phyloP scores from a whole-genome alignment of 306 rosid genomes.

The Lotus japonicus region DNA sequence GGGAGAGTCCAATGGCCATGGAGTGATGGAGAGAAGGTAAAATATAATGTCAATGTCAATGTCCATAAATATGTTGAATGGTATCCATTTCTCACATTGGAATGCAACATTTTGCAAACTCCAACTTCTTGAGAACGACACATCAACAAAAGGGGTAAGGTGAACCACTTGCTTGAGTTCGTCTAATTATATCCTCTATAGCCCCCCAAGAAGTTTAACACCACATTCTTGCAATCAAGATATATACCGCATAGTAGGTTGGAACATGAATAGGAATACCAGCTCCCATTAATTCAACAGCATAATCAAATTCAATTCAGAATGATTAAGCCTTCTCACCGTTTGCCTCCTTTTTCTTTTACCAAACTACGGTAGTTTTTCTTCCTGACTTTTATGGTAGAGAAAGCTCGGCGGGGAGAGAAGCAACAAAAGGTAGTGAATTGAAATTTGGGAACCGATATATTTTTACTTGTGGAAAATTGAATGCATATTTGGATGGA shows the following conservation, averaged over 20 bases:
- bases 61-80: slow-evolving; percentile 12
- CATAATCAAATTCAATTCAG: slow-evolving; percentile 11
- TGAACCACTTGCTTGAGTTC: slow-evolving; percentile 13
- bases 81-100: too few relatives aligned
- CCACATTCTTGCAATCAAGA: background rate
- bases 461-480: too few relatives aligned
- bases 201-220: background rate
- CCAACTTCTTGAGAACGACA: slow-evolving; percentile 34
- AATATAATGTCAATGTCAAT: too few relatives aligned
- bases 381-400: background rate
- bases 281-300: slow-evolving; percentile 11
- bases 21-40: slow-evolving; percentile 31
- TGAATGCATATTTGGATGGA: too few relatives aligned
- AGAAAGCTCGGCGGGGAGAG: background rate
- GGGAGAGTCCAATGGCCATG: slow-evolving; percentile 2
- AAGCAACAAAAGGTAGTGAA: too few relatives aligned
- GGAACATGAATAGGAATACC: slow-evolving; percentile 17
- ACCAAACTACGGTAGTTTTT: slow-evolving; percentile 33
- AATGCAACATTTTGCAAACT: slow-evolving; percentile 3
- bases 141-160: slow-evolving; percentile 41
- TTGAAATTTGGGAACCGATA: too few relatives aligned
- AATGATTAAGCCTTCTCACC: slow-evolving; percentile 32
- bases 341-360: slow-evolving; percentile 31
- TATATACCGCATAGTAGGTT: slow-evolving; percentile 2
- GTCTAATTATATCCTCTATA: background rate